Conservation (phyloP, 2,329 filamentous ascomycete species). For the Lasiodiplodia sp. region DNA sequence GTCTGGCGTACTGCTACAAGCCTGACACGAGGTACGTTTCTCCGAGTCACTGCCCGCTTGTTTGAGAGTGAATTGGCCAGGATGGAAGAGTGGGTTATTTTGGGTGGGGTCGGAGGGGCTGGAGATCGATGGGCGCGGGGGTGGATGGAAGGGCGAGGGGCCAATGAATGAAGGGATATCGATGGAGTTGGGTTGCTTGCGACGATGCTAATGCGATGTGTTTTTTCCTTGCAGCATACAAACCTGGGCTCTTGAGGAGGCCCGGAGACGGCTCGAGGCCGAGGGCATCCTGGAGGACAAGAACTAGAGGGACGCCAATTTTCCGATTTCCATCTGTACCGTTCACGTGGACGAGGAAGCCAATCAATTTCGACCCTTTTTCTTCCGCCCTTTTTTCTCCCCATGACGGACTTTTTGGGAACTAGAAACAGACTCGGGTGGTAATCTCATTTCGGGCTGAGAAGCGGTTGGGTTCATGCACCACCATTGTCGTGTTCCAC, state of each 20-base stretch:
- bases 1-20: slow-evolving; percentile 91
- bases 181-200: neutral
- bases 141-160: neutral
- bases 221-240: slow-evolving; percentile 76
- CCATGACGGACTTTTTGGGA: neutral
- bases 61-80: neutral
- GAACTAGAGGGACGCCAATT: slow-evolving; percentile 3
- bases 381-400: neutral
- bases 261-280: slow-evolving; percentile 89
- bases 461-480: slow-evolving; percentile 5
- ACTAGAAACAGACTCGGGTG: slow-evolving; percentile 4
- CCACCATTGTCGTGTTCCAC: neutral
- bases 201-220: slow-evolving; percentile 6
- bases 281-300: slow-evolving; percentile 88
- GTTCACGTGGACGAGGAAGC: neutral
- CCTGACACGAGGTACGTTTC: slow-evolving; percentile 93
- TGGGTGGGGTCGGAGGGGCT: slow-evolving; percentile 25
- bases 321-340: neutral
- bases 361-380: neutral
- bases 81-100: neutral
- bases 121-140: neutral
- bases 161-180: neutral
- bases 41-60: slow-evolving; percentile 1
- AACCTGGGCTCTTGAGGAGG: slow-evolving; percentile 98
- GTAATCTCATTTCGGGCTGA: slow-evolving; percentile 24